phyloP scores from a whole-genome alignment of 176 grass and related monocot species.

The Triticum dicoccoides region DNA sequence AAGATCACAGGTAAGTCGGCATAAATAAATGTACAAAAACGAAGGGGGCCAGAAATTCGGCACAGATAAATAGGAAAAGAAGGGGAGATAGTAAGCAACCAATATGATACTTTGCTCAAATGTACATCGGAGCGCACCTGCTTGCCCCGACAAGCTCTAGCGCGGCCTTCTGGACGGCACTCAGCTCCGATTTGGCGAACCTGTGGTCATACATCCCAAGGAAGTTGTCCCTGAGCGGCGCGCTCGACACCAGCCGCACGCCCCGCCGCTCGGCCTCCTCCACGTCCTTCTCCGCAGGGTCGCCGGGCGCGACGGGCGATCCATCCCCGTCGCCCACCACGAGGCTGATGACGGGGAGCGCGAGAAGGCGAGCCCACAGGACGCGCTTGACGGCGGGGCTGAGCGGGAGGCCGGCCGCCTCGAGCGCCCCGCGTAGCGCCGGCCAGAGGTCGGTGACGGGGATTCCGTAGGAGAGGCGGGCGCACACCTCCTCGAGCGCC shows the following conservation, averaged over 20 bases:
- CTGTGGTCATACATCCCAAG: slow-evolving; percentile 84
- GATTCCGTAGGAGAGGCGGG: slow-evolving; percentile 45
- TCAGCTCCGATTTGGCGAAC: slow-evolving; percentile 58
- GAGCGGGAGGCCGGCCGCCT: slow-evolving; percentile 45
- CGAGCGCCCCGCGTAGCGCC: slow-evolving; percentile 35
- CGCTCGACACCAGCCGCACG: slow-evolving; percentile 51
- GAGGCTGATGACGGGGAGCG: slow-evolving; percentile 54
- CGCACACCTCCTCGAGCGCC: slow-evolving; percentile 84
- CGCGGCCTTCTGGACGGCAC: slow-evolving; percentile 45
- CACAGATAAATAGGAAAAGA: neutral
- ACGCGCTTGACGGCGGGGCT: slow-evolving; percentile 42
- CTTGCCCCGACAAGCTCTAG: slow-evolving; percentile 70
- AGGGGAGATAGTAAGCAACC: neutral
- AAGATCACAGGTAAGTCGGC: neutral
- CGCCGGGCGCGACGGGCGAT: slow-evolving; percentile 30
- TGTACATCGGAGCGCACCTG: slow-evolving; percentile 48
- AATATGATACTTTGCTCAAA: neutral
- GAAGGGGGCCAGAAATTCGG: neutral
- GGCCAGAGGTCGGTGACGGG: slow-evolving; percentile 56
- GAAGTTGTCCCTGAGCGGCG: slow-evolving; percentile 71
- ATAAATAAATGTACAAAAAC: neutral
- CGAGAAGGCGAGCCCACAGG: slow-evolving; percentile 68
- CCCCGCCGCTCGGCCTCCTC: slow-evolving; percentile 58
- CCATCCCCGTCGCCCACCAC: slow-evolving; percentile 45
- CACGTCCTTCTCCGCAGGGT: slow-evolving; percentile 47